These are phyloP conservation scores for Aspergillus versicolor DNA, from an alignment of 2,329 filamentous ascomycete species.

Conservation along the genomic window DNA sequence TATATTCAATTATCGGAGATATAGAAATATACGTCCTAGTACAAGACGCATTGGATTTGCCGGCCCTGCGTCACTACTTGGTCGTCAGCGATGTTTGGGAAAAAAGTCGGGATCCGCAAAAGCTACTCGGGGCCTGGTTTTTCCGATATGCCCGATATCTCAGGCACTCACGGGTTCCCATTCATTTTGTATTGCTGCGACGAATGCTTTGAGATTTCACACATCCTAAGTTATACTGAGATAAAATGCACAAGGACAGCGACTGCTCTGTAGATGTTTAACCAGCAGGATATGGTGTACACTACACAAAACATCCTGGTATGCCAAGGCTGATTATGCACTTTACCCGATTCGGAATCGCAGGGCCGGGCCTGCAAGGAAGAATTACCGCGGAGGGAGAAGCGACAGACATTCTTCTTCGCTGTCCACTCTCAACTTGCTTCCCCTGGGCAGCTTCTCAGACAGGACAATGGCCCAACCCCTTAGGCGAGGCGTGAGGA, in stretches of 20 bases:
- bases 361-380: conserved; percentile 15
- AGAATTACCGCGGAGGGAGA: conserved; percentile 19
- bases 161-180: not conserved
- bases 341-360: conserved; percentile 22
- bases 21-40: not conserved
- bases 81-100: not conserved
- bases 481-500: conserved; percentile 35
- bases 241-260: not conserved
- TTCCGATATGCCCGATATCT: conserved; percentile 1
- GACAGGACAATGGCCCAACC: conserved; percentile 36
- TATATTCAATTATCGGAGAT: not conserved
- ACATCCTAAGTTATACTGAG: not conserved
- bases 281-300: too few relatives aligned
- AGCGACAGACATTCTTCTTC: conserved; percentile 1
- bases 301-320: not conserved
- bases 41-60: not conserved
- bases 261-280: not conserved
- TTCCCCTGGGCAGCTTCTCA: conserved; percentile 12
- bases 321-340: conserved; percentile 14
- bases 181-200: not conserved
- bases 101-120: conserved; percentile 9
- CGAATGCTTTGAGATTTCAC: not conserved
- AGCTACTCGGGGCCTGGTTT: conserved; percentile 8
- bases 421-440: conserved; percentile 2
- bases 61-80: not conserved